Evolutionary conservation across 352 stramenopile genomes (phyloP), one percentile per base, ranked within the genome.

Genomic region (Elongisporangium senticosum): DNA sequence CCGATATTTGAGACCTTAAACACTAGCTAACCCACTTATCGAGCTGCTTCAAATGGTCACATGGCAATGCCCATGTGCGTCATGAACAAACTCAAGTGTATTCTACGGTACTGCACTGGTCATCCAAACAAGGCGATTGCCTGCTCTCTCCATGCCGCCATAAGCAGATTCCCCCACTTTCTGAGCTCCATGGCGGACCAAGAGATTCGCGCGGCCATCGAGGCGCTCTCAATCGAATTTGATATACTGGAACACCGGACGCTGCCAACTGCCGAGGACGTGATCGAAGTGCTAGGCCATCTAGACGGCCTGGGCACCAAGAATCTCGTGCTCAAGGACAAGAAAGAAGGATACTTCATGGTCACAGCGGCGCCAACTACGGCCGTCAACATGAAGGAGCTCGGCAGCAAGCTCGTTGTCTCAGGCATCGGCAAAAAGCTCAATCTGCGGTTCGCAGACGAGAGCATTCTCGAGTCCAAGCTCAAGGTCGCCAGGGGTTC

Each of bases 271-370:
- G 81, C 83, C 8, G 84, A 91, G 49, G 84, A 91, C 55, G 65
- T 86, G 10, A 65, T 72, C 7, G 81, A 83, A n/a, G n/a, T n/a
- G 56, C 61, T 93, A 21, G 69, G 78, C 24, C 90, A 97, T 56
- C 73, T 98, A n/a, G 73, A 84, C 2, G 86, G 87, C 20, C 74
- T 80, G 49, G 69, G 89, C 37, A 98, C 94, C 24, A 98, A 98
- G 80, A 99, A 99, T 71, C 75, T 99, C 23, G 95, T 99, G 63
- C 95, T 99, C 61, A 97, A 96, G 69, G 96, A 99, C 75, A 99
- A 99, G 75, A 99, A 99, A 72, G 87, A 98, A 67, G 96, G 96
- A 0, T 62, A 98, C 2, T 98, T 98, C 72, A 72, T 99, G n/a
- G 88, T 99, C 4, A 96, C 89, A 8, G 83, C 86, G 5, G 77